Evolutionary conservation across 1,284 basidiomycete genomes (phyloP).

Genomic region (Microbotryum saponariae): DNA sequence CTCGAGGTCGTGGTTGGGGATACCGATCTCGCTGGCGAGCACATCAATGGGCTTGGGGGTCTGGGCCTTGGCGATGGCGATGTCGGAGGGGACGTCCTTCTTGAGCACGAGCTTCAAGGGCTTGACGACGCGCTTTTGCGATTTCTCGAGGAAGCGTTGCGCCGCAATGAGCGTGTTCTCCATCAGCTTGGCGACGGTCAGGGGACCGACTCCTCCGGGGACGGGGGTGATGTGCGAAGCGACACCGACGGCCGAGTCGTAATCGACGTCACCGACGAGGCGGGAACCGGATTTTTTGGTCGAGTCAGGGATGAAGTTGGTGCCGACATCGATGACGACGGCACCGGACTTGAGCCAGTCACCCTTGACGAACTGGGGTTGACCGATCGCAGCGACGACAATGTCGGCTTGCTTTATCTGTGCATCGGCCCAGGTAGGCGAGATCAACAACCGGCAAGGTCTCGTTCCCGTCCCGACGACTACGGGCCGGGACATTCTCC

Average conservation of each 20-base stretch:
- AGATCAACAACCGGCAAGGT: not conserved
- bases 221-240: slow-evolving; percentile 94
- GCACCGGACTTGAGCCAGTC: slow-evolving; percentile 93
- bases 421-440: slow-evolving; percentile 1
- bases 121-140: slow-evolving; percentile 57
- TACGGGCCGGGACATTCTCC: not conserved
- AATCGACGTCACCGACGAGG: slow-evolving; percentile 94
- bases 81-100: slow-evolving; percentile 86
- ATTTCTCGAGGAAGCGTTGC: slow-evolving; percentile 65
- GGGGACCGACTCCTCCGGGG: slow-evolving; percentile 95
- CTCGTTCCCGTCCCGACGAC: not conserved
- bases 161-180: slow-evolving; percentile 84
- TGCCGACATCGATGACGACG: slow-evolving; percentile 93
- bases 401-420: slow-evolving; percentile 83
- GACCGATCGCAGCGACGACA: slow-evolving; percentile 86
- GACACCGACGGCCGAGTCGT: slow-evolving; percentile 61
- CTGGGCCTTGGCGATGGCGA: slow-evolving; percentile 93
- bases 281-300: slow-evolving; percentile 93
- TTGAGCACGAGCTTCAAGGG: slow-evolving; percentile 71
- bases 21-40: slow-evolving; percentile 81
- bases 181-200: slow-evolving; percentile 99
- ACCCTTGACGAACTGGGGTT: slow-evolving; percentile 81
- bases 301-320: slow-evolving; percentile 89
- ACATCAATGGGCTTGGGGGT: slow-evolving; percentile 79
- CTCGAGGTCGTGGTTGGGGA: slow-evolving; percentile 81